Evolutionary conservation across 2,329 filamentous ascomycete genomes (phyloP), one percentile per base, ranked within the genome.

Genomic region (Basipetospora chlamydospora): DNA sequence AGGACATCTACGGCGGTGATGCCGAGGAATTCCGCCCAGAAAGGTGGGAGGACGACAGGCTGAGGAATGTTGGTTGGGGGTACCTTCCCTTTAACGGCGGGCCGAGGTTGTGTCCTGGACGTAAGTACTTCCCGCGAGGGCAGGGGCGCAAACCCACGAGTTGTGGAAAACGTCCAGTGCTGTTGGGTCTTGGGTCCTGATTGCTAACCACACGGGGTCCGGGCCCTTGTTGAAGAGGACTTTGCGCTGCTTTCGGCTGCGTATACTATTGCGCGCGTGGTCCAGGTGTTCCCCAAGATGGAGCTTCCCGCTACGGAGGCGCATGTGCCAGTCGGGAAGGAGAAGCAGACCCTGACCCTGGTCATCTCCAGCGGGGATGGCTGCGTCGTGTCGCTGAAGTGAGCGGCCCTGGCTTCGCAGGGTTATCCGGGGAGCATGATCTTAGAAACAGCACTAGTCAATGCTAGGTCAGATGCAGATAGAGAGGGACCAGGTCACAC

Each of bases 41-140:
- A 35, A 43, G 58, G 10, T 61, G 57, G 58, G 58, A 56, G 18
- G 43, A 39, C 33, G 49, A 46, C 3, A 42, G 47, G 18, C 31
- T 49, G 3, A 38, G 41, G 0, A 44, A 49, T 10, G 35, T 44
- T 20, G 48, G 48, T 7, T 58, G 51, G 53, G 54, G 48, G 12
- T 59, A 52, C 29, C 43, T 54, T 6, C 53, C 53, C 2, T 60
- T 59, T 39, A 59, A 55, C 34, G 54, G 52, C 3, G 56, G 54
- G 0, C 57, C 57, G 8, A 44, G 56, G 22, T 50, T 54, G 5
- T 59, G 56, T 33, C 42, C n/a, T n/a, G n/a, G n/a, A n/a, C n/a
- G n/a, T n/a, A n/a, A n/a, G n/a, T n/a, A n/a, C n/a, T n/a, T n/a
- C n/a, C n/a, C n/a, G n/a, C n/a, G n/a, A n/a, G n/a, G n/a, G n/a